Conservation (phyloP, 2,329 filamentous ascomycete species). For the Leptographium wingfieldii region DNA sequence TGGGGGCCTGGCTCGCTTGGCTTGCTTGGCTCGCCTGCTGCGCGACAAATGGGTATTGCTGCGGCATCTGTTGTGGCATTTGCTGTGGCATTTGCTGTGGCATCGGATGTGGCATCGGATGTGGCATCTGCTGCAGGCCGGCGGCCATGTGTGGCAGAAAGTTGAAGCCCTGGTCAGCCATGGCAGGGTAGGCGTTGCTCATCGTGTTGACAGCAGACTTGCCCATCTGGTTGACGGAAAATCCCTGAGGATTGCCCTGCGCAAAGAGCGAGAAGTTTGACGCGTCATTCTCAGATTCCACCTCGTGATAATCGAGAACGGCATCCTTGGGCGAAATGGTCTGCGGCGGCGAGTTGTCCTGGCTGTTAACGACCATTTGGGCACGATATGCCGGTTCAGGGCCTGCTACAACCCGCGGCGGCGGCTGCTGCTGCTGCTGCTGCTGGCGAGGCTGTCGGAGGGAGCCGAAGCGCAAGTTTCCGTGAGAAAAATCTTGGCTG, state of each 20-base stretch:
- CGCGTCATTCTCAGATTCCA: conserved; percentile 28
- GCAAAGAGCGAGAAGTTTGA: conserved; percentile 57
- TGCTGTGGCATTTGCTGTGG: conserved; percentile 15
- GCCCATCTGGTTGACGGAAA: not conserved
- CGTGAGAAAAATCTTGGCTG: conserved; percentile 28
- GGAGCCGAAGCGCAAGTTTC: conserved; percentile 31
- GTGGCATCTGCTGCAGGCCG: conserved; percentile 18
- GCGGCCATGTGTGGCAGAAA: conserved; percentile 24
- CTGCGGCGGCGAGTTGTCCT: conserved; percentile 45
- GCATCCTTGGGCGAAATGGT: conserved; percentile 95
- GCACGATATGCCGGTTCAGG: conserved; percentile 29
- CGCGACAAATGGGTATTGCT: conserved; percentile 32
- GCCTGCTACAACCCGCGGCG: conserved; percentile 43
- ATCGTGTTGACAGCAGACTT: conserved; percentile 5
- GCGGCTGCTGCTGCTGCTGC: conserved; percentile 27
- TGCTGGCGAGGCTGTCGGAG: conserved; percentile 41
- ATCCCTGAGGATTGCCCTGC: conserved; percentile 32
- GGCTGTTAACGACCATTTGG: conserved; percentile 23
- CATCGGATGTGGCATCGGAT: not conserved
- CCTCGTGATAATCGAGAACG: conserved; percentile 68
- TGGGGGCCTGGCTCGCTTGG: not conserved
- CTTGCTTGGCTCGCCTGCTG: conserved; percentile 9
- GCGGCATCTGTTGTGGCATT: conserved; percentile 13
- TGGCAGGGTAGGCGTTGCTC: conserved; percentile 22
- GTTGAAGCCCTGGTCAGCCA: conserved; percentile 13